Evolutionary conservation across 2,329 filamentous ascomycete genomes (phyloP).

Genomic region (Didymella sp.): DNA sequence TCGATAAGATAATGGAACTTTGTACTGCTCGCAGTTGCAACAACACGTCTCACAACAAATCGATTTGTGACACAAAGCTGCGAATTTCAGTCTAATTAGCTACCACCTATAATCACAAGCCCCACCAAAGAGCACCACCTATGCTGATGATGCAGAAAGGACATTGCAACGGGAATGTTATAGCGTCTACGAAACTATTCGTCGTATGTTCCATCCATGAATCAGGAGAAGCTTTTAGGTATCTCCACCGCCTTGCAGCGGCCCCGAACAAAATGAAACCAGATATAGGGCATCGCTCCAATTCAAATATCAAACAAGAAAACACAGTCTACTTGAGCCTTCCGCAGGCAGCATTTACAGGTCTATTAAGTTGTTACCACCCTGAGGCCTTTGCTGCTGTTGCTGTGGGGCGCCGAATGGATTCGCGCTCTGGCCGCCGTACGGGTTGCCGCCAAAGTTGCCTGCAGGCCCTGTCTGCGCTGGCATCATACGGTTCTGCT

Average conservation of each 20-base stretch:
- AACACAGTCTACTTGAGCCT: slow-evolving; percentile 6
- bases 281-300: slow-evolving; percentile 24
- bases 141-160: slow-evolving; percentile 18
- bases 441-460: slow-evolving; percentile 54
- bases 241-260: slow-evolving; percentile 18
- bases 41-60: neutral
- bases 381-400: slow-evolving; percentile 52
- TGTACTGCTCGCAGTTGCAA: neutral
- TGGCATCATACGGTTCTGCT: slow-evolving; percentile 56
- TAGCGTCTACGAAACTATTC: slow-evolving; percentile 23
- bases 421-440: slow-evolving; percentile 57
- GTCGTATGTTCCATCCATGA: slow-evolving; percentile 6
- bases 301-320: slow-evolving; percentile 33
- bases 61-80: neutral
- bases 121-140: slow-evolving; percentile 7
- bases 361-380: slow-evolving; percentile 68
- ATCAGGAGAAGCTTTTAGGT: slow-evolving; percentile 24
- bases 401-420: slow-evolving; percentile 62
- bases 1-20: neutral
- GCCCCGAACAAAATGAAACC: slow-evolving; percentile 22
- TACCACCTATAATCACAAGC: slow-evolving; percentile 10
- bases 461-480: slow-evolving; percentile 60
- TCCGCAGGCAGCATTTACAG: slow-evolving; percentile 48
- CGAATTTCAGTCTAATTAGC: neutral
- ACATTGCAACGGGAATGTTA: slow-evolving; percentile 27